Conservation (phyloP, 306 rosid genomes). For the Cicer arietinum region DNA sequence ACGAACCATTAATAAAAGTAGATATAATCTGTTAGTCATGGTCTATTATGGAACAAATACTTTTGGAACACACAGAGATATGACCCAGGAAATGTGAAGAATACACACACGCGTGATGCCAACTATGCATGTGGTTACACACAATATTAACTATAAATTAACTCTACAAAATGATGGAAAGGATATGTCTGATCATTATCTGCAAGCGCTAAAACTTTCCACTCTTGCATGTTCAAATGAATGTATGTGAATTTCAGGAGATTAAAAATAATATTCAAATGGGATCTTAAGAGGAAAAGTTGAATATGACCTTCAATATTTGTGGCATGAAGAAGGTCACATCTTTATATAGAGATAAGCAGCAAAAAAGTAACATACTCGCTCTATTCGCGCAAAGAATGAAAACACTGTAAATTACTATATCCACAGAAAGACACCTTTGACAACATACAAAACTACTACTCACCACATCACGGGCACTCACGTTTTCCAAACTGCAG, state of each 20-base stretch:
- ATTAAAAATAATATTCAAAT: not conserved
- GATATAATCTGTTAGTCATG: not conserved
- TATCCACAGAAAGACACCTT: conserved; percentile 13
- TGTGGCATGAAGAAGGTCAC: not conserved
- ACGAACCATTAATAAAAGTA: conserved; percentile 38
- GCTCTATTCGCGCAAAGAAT: not conserved
- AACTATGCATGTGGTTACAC: not conserved
- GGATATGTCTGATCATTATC: not conserved
- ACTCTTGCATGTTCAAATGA: not conserved
- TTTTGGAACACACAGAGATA: not conserved
- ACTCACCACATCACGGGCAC: conserved; percentile 67
- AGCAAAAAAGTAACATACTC: not conserved
- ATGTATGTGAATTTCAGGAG: not conserved
- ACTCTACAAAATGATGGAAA: conserved; percentile 19
- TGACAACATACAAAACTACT: conserved; percentile 32
- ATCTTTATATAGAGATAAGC: not conserved
- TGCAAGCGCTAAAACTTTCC: not conserved
- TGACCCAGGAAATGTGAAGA: not conserved
- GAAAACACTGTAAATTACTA: conserved; percentile 1
- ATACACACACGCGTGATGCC: not conserved
- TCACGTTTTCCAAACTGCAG: conserved; percentile 71
- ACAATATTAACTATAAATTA: conserved; percentile 9
- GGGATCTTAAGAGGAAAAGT: not conserved
- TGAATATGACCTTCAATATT: not conserved
- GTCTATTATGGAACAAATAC: conserved; percentile 4